These are phyloP conservation scores for Lepidium africanum DNA, from an alignment of 345 rosid species.

Conservation along the genomic window DNA sequence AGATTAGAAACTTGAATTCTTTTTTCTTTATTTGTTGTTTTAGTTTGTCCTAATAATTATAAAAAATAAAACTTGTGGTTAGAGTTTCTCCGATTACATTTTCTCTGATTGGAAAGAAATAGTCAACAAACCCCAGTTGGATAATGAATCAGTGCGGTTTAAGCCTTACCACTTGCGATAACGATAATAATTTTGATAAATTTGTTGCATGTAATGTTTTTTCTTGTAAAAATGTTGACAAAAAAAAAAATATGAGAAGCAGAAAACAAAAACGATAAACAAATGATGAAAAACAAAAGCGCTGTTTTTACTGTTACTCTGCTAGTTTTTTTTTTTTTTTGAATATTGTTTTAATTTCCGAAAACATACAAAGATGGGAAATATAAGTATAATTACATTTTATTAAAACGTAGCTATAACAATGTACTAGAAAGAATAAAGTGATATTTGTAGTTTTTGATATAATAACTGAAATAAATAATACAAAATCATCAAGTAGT, in stretches of 20 bases:
- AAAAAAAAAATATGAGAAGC: too few relatives aligned
- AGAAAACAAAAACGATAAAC: too few relatives aligned
- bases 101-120: neutral
- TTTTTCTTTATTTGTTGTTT: conserved; percentile 4
- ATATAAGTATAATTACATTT: too few relatives aligned
- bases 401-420: too few relatives aligned
- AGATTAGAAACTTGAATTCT: conserved; percentile 1
- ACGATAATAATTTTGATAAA: neutral
- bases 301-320: neutral
- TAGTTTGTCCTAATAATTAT: neutral
- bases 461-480: neutral
- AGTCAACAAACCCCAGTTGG: conserved; percentile 1
- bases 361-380: too few relatives aligned
- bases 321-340: neutral
- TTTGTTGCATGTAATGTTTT: neutral
- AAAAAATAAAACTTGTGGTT: neutral
- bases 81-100: neutral
- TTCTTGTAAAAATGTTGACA: too few relatives aligned
- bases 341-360: too few relatives aligned
- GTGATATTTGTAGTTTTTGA: too few relatives aligned
- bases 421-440: too few relatives aligned
- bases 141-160: neutral
- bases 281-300: too few relatives aligned
- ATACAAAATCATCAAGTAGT: conserved; percentile 3
- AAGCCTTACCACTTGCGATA: neutral